Evolutionary conservation across 371 early-diverging fungal species (phyloP).

Genomic region (Mucor plumbeus): DNA sequence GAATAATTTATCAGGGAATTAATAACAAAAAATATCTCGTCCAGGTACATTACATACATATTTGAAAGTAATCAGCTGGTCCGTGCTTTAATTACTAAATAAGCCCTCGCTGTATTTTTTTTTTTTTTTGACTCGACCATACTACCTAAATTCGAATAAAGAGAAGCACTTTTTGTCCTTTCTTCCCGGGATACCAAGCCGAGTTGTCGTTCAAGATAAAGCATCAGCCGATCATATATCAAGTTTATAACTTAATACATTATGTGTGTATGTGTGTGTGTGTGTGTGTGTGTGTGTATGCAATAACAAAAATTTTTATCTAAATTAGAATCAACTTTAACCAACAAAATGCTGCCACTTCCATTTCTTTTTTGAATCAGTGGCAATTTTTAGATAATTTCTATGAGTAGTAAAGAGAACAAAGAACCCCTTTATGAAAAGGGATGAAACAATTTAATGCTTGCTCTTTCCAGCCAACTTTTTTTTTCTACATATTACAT

Average conservation of each 20-base stretch:
- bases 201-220: slow-evolving; percentile 2
- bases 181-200: slow-evolving; percentile 9
- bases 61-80: slow-evolving; percentile 18
- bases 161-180: neutral
- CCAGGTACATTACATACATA: slow-evolving; percentile 9
- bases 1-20: neutral
- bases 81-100: slow-evolving; percentile 20
- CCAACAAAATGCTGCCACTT: slow-evolving; percentile 2
- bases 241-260: slow-evolving; percentile 2
- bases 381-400: neutral
- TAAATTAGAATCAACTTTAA: slow-evolving; percentile 14
- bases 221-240: slow-evolving; percentile 14
- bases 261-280: neutral
- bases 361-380: neutral
- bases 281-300: neutral
- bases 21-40: neutral
- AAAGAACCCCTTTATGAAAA: neutral
- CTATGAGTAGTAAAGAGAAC: neutral
- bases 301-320: slow-evolving; percentile 1
- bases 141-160: neutral
- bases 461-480: slow-evolving; percentile 14
- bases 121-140: neutral
- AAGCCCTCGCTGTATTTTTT: neutral
- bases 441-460: slow-evolving; percentile 23
- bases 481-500: neutral